phyloP scores from a whole-genome alignment of 176 grass and related monocot species.

The Secale cereale region DNA sequence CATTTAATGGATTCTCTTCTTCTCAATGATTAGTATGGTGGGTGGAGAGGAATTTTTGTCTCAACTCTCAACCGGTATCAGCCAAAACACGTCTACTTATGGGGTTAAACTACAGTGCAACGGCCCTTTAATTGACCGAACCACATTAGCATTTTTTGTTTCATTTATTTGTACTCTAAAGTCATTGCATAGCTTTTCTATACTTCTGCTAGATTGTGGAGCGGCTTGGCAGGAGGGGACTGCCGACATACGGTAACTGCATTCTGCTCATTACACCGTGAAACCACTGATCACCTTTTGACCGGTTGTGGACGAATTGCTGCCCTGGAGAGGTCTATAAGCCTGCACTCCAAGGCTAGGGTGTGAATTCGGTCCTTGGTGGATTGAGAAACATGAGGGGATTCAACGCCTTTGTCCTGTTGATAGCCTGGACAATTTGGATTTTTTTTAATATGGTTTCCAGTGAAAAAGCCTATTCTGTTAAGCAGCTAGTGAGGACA shows the following conservation, averaged over 20 bases:
- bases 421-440: neutral
- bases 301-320: neutral
- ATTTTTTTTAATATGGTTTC: neutral
- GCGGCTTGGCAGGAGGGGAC: neutral
- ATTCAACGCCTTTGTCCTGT: neutral
- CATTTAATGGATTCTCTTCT: constrained; percentile 27
- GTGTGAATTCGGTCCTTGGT: neutral
- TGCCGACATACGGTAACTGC: neutral
- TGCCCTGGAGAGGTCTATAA: neutral
- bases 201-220: neutral
- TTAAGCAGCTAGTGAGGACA: neutral
- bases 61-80: neutral
- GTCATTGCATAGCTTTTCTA: constrained; percentile 14
- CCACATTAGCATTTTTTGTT: constrained; percentile 6
- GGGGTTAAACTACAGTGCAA: neutral
- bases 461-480: neutral
- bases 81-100: constrained; percentile 13
- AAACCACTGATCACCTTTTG: neutral
- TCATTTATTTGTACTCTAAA: neutral
- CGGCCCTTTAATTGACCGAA: neutral
- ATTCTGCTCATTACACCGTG: neutral
- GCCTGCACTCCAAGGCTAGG: neutral
- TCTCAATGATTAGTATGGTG: constrained; percentile 22
- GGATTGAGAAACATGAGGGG: constrained; percentile 1
- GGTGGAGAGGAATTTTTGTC: constrained; percentile 1